Percentiles rank a stretch among this genome's conserved stretches.
Evolutionary conservation across 441 rosid genomes (phyloP).

Genomic region (Cnidoscolus chayamansa): DNA sequence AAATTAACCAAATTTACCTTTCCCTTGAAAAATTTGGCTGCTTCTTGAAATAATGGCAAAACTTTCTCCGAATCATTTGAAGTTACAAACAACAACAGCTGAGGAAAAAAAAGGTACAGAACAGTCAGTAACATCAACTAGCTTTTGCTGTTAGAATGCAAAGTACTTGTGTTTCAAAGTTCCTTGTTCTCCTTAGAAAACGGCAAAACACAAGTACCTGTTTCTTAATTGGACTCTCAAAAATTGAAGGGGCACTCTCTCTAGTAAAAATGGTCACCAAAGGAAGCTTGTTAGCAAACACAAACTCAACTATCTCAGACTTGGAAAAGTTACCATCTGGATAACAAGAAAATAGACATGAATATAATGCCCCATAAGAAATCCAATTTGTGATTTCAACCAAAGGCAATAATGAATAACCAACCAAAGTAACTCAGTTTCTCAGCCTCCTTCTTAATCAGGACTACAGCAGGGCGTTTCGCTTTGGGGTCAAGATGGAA

Average conservation of each 20-base stretch:
- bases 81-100: conserved; percentile 68
- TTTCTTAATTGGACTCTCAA: conserved; percentile 82
- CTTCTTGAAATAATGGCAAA: conserved; percentile 64
- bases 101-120: conserved; percentile 20
- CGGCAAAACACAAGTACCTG: conserved; percentile 42
- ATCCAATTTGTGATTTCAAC: conserved; percentile 7
- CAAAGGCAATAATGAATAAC: conserved; percentile 25
- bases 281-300: conserved; percentile 82
- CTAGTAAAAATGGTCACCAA: conserved; percentile 72
- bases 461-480: conserved; percentile 74
- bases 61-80: conserved; percentile 64
- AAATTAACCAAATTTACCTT: conserved; percentile 47
- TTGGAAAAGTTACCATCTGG: conserved; percentile 84
- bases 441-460: conserved; percentile 76
- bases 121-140: conserved; percentile 19
- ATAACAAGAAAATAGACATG: conserved; percentile 24
- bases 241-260: conserved; percentile 73
- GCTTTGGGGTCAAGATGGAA: conserved; percentile 74
- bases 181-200: not conserved
- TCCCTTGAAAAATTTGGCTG: conserved; percentile 85
- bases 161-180: not conserved
- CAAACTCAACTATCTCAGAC: conserved; percentile 62
- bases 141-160: not conserved
- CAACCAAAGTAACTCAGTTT: conserved; percentile 71
- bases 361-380: conserved; percentile 14